Base-by-base conservation (phyloP, 2,329 filamentous ascomycete species). In the Coniochaeta prunicola region DNA sequence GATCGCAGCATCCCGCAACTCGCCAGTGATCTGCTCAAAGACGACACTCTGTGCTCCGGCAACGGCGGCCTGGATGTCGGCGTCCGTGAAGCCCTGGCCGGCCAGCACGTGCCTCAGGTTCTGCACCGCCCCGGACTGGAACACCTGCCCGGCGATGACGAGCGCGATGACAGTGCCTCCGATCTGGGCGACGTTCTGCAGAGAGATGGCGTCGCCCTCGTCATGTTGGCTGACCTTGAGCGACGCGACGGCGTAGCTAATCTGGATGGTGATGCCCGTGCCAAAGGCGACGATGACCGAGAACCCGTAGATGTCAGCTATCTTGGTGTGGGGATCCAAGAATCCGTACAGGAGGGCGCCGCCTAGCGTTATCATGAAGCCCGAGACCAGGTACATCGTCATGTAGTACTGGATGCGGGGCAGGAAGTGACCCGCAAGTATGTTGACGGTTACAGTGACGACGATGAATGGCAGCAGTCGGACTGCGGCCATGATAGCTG, bases 401-500 rank as follows among this genome's bases (percentile, higher is more conserved):
- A 64, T 65, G 56, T 65, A 66, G 56, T 63, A 57, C 21, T 50
- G 42, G 38, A 62, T 56, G 6, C 50, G 33, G 12, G 58, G 53
- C 33, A 64, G 36, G 28, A 61, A 48, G 24, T 54, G 30, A 15
- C 57, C 57, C 34, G 60, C 53, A 56, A 64, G 56, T 68, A 60
- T 33, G 56, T 72, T 70, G 28, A 68, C 62, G 56, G 67, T 57
- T 33, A 66, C 57, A 26, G 53, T 58, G 48, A 65, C 56, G 19
- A 66, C 48, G 10, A 61, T 24, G 13, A 58, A 74, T 0, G 75
- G 76, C 1, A 79, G 66, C 0, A 79, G 65, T 19, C 73, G 70
- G 1, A 77, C 70, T 1, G 70, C 75, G 5, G 75, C 71, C 45
- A 68, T 61, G 12, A 79, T 61, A 0, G 74, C 68, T 1, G 59